Conservation (phyloP, 257 asterid genomes). For the Nicotiana knightiana region DNA sequence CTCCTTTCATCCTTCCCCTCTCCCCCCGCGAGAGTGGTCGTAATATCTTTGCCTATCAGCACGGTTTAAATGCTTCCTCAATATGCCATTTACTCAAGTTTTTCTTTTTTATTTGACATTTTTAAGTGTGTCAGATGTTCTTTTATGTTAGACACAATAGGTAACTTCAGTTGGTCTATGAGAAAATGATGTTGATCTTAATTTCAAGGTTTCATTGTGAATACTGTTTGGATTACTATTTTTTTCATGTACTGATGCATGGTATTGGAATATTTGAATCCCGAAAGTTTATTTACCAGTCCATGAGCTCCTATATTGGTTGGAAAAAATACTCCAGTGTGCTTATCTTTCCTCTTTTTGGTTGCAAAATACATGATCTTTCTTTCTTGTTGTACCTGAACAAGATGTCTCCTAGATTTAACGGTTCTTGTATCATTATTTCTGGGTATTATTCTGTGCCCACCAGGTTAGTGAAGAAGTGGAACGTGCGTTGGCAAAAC, state of each 20-base stretch:
- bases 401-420: not conserved
- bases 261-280: not conserved
- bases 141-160: not conserved
- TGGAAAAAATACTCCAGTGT: not conserved
- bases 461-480: slow-evolving; percentile 96
- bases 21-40: not conserved
- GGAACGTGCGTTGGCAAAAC: slow-evolving; percentile 91
- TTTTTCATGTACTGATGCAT: not conserved
- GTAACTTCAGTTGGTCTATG: not conserved
- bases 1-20: not conserved
- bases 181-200: not conserved
- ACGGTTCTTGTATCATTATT: slow-evolving; percentile 6
- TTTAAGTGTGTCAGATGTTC: not conserved
- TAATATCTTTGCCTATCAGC: not conserved
- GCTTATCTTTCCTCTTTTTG: not conserved
- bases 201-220: not conserved
- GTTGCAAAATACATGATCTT: not conserved
- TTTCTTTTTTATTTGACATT: not conserved
- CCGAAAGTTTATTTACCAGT: not conserved
- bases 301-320: not conserved
- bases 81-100: not conserved
- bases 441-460: slow-evolving; percentile 15
- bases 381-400: not conserved
- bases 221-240: not conserved
- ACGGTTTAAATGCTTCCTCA: not conserved